These are phyloP conservation scores for Cordyceps farinosa DNA, from an alignment of 2,329 filamentous ascomycete genomes.

Conservation along the genomic window DNA sequence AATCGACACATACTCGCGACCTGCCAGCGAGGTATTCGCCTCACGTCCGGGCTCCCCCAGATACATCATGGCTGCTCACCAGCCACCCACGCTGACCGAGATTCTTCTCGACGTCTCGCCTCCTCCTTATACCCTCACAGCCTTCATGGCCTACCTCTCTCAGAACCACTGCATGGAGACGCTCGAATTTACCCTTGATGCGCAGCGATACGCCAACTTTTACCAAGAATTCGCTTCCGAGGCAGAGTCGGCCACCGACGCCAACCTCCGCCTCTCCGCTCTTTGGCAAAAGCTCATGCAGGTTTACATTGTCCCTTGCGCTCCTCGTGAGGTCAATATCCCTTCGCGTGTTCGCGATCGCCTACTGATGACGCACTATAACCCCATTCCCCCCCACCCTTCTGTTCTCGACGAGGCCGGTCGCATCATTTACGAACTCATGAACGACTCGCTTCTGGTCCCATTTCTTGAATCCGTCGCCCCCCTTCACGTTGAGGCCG, in stretches of 20 bases:
- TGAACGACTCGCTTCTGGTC: conserved; percentile 94
- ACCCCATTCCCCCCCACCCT: conserved; percentile 67
- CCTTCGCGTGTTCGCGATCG: conserved; percentile 80
- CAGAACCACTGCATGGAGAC: conserved; percentile 97
- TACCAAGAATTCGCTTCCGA: conserved; percentile 43
- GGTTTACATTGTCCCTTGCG: conserved; percentile 83
- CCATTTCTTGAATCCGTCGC: conserved; percentile 77
- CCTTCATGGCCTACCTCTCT: conserved; percentile 94
- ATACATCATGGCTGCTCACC: conserved; percentile 31
- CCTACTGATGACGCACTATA: conserved; percentile 55
- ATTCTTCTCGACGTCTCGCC: conserved; percentile 83
- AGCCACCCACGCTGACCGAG: conserved; percentile 71
- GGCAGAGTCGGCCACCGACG: conserved; percentile 37
- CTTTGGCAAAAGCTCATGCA: conserved; percentile 86
- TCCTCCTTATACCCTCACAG: conserved; percentile 83
- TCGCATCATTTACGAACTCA: conserved; percentile 86
- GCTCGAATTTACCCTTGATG: conserved; percentile 93
- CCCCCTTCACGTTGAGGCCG: conserved; percentile 34
- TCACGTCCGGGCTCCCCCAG: conserved; percentile 38
- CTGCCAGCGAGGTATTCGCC: conserved; percentile 45
- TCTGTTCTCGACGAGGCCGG: conserved; percentile 77
- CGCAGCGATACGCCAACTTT: conserved; percentile 72
- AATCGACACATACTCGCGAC: conserved; percentile 41
- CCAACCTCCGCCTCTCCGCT: conserved; percentile 65
- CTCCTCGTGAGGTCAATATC: conserved; percentile 85